These are phyloP conservation scores for Claviceps capensis DNA, from an alignment of 2,329 filamentous ascomycete genomes.

Conservation along the genomic window DNA sequence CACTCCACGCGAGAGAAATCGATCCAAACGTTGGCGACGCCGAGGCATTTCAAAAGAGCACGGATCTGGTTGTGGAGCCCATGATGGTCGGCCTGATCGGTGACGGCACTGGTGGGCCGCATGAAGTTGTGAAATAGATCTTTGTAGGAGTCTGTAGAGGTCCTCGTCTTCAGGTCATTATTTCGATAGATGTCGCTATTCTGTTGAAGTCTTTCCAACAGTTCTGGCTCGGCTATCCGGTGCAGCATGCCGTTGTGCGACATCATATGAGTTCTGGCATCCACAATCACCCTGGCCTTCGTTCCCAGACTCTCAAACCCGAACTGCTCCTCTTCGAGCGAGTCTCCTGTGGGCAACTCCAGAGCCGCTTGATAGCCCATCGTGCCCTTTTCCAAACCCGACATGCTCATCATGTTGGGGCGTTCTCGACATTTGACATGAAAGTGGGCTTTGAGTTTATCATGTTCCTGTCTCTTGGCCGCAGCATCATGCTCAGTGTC, in stretches of 20 bases:
- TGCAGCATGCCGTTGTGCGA: conserved; percentile 39
- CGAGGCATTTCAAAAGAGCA: conserved; percentile 51
- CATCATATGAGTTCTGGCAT: conserved; percentile 44
- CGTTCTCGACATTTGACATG: conserved; percentile 45
- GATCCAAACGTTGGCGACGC: conserved; percentile 54
- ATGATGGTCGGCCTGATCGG: conserved; percentile 44
- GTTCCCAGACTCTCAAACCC: conserved; percentile 42
- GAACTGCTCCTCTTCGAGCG: conserved; percentile 47
- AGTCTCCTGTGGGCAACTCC: conserved; percentile 50
- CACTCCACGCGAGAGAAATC: conserved; percentile 64
- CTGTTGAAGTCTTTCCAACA: conserved; percentile 45
- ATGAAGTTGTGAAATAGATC: conserved; percentile 48
- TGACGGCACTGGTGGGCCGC: conserved; percentile 40
- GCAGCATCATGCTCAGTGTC: conserved; percentile 32
- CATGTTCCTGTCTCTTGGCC: conserved; percentile 26
- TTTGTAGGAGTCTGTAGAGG: conserved; percentile 45
- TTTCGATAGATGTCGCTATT: conserved; percentile 42
- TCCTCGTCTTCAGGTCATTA: conserved; percentile 35
- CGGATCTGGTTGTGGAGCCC: conserved; percentile 58
- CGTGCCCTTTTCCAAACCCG: conserved; percentile 57
- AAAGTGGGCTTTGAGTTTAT: conserved; percentile 40
- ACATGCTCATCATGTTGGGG: conserved; percentile 60
- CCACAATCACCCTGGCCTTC: conserved; percentile 39
- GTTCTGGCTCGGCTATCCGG: conserved; percentile 40
- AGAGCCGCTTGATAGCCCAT: conserved; percentile 56